Evolutionary conservation across 495 filamentous ascomycete genomes (phyloP).

Genomic region (Lasiosphaeria miniovina): DNA sequence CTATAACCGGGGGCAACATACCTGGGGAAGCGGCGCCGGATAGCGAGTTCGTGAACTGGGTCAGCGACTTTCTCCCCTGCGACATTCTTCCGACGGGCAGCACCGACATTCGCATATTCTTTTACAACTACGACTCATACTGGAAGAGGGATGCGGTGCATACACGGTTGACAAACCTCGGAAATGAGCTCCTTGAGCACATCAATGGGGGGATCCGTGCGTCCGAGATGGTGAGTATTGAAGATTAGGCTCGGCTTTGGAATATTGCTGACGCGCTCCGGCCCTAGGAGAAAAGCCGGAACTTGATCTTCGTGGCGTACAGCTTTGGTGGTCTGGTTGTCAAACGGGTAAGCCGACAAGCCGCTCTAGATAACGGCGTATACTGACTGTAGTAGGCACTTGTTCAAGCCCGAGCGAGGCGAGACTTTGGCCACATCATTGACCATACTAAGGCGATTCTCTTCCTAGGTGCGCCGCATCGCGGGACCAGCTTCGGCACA

Average conservation of each 20-base stretch:
- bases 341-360: conserved; percentile 17
- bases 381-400: conserved; percentile 16
- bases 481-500: conserved; percentile 20
- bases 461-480: conserved; percentile 26
- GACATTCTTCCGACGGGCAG: neutral
- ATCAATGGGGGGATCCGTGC: conserved; percentile 2
- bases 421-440: conserved; percentile 10
- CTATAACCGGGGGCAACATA: neutral
- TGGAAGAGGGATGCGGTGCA: conserved; percentile 21
- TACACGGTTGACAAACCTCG: conserved; percentile 16
- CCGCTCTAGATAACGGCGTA: neutral
- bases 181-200: conserved; percentile 10
- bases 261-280: conserved; percentile 3
- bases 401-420: conserved; percentile 15
- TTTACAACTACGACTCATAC: conserved; percentile 25
- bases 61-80: conserved; percentile 22
- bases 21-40: neutral
- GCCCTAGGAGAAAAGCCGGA: conserved; percentile 16
- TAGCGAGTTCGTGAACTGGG: conserved; percentile 13
- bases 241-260: neutral
- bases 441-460: conserved; percentile 22
- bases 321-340: conserved; percentile 25
- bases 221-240: conserved; percentile 4
- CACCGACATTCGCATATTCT: conserved; percentile 20
- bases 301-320: too few relatives aligned